Evolutionary conservation across 768 basidiomycete species (phyloP).

Genomic region (Pisolithus tinctorius): DNA sequence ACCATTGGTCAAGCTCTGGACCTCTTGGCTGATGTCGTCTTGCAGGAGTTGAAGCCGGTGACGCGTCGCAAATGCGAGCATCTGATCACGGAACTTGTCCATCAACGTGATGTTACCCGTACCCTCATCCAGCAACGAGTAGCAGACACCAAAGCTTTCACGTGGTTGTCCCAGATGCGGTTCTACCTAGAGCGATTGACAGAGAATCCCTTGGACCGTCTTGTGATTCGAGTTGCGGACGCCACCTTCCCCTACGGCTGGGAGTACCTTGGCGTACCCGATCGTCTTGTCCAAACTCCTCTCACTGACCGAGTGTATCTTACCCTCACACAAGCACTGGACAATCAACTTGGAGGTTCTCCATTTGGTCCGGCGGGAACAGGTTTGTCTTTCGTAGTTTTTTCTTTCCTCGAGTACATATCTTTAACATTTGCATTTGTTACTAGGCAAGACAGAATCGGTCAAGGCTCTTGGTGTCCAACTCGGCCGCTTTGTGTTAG

Average conservation of each 20-base stretch:
- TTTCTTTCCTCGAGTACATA: not conserved
- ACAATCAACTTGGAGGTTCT: conserved; percentile 91
- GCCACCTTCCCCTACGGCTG: conserved; percentile 95
- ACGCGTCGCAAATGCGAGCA: conserved; percentile 99
- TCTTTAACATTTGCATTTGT: conserved; percentile 4
- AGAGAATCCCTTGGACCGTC: conserved; percentile 74
- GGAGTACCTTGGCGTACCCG: conserved; percentile 97
- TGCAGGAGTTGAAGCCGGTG: conserved; percentile 80
- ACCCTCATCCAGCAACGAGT: conserved; percentile 63
- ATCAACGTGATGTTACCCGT: conserved; percentile 93
- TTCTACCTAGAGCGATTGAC: conserved; percentile 77
- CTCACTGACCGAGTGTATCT: conserved; percentile 96
- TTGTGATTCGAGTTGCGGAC: conserved; percentile 81
- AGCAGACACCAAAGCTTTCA: conserved; percentile 64
- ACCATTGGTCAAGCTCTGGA: conserved; percentile 81
- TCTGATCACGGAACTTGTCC: conserved; percentile 96
- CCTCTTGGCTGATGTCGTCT: conserved; percentile 92
- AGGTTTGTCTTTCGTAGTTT: conserved; percentile 37
- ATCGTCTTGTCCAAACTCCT: conserved; percentile 96
- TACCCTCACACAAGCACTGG: conserved; percentile 91
- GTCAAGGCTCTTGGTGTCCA: conserved; percentile 98
- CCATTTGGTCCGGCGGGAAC: conserved; percentile 99
- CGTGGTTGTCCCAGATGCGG: conserved; percentile 98
- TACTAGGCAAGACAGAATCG: conserved; percentile 91
- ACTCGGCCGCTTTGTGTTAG: conserved; percentile 96